Conservation (phyloP, 192 early-diverging fungal species). For the Podila epigama region DNA sequence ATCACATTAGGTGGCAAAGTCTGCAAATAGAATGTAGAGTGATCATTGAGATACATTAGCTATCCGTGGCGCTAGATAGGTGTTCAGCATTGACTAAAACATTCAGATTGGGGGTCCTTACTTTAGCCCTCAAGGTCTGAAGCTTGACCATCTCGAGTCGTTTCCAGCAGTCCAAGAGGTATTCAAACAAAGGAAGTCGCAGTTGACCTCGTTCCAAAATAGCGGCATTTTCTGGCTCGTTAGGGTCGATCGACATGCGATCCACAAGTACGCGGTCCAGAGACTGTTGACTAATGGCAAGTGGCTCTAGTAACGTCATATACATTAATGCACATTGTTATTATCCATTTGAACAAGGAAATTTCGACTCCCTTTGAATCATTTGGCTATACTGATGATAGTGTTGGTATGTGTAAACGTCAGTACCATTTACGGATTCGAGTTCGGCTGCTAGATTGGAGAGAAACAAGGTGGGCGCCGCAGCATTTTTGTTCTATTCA, state of each 20-base stretch:
- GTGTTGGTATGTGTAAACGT: neutral
- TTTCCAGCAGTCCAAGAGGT: slow-evolving; percentile 71
- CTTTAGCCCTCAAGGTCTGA: slow-evolving; percentile 59
- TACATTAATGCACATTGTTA: neutral
- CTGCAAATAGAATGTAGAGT: slow-evolving; percentile 29
- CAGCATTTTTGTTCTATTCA: slow-evolving; percentile 32
- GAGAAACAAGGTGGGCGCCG: slow-evolving; percentile 20
- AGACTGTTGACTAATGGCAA: slow-evolving; percentile 40
- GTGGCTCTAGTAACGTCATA: slow-evolving; percentile 54
- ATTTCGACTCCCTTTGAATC: too few species aligned
- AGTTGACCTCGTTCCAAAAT: slow-evolving; percentile 39
- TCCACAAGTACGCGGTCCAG: slow-evolving; percentile 77
- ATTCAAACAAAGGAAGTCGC: slow-evolving; percentile 61
- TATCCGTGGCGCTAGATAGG: too few species aligned
- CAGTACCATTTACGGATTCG: slow-evolving; percentile 17
- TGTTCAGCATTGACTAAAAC: slow-evolving; percentile 8
- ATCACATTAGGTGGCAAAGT: slow-evolving; percentile 62
- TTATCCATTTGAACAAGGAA: neutral
- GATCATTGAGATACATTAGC: too few species aligned
- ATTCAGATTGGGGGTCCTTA: slow-evolving; percentile 9
- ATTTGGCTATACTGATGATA: neutral
- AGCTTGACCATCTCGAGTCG: slow-evolving; percentile 59
- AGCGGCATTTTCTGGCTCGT: slow-evolving; percentile 49
- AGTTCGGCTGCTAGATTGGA: slow-evolving; percentile 31
- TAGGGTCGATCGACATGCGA: slow-evolving; percentile 67